Evolutionary conservation across 768 basidiomycete species (phyloP), one percentile per base, ranked within the genome.

Genomic region (Termitomyces sp.): DNA sequence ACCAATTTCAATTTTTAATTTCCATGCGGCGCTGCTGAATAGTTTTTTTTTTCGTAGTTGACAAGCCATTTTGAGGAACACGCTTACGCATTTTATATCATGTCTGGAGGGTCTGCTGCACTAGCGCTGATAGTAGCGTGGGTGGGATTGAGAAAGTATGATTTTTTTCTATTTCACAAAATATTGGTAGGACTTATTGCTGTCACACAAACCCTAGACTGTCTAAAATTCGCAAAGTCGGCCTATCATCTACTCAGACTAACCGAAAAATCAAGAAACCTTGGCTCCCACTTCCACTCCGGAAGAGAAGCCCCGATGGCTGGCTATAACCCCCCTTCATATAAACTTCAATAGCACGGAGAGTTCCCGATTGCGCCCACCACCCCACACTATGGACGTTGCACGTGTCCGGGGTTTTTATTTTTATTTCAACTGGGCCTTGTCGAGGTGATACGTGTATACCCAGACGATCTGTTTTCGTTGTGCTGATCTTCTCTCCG

Each of bases 61-160:
- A 78, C 81, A 60, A 91, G 85, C 63, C 84, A 88, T 66, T 67
- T 94, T 61, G 94, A 96, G 68, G 69, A 76, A 6, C 79, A 85
- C 61, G 83, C 86, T 12, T 87, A 85, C 66, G 93, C 89, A 5
- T 95, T 95, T 71, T 81, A 81, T 53, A 76, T 72, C 46, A 82
- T 90, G 75, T 83, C 88, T 18, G 78, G 76, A 24, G 67, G 79
- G 16, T 85, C 91, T 9, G 76, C 84, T 33, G 73, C 78, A 55
- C 65, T 88, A 37, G 86, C 88, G 3, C 66, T 84, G 31, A 60
- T 87, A 41, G 83, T 91, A 52, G 84, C 85, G n/a, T 79, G 79
- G 72, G 68, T 76, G 39, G 91, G 91, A 5, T 74, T 92, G 22
- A 81, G 89, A 63, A 87, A 78, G 78, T 87, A 68, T n/a, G 34